These are phyloP conservation scores for Sporothrix luriei DNA, from an alignment of 2,329 filamentous ascomycete species.

Conservation along the genomic window DNA sequence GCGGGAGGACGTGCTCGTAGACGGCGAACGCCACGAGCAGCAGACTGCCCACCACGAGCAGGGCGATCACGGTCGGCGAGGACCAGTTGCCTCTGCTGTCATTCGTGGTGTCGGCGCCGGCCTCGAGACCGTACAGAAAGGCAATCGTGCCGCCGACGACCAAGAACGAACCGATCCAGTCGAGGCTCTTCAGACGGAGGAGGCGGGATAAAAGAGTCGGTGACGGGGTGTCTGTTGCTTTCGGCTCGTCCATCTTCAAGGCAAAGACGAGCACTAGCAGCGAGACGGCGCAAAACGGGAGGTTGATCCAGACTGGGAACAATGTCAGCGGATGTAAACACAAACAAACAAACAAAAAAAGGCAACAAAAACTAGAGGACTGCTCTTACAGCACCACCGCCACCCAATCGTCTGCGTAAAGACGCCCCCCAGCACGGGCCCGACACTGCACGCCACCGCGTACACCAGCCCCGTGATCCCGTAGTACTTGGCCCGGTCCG, in stretches of 20 bases:
- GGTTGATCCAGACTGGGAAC: neutral
- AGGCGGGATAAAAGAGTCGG: neutral
- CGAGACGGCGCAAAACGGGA: neutral
- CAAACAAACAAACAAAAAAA: no score
- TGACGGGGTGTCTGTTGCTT: neutral
- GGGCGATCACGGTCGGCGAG: neutral
- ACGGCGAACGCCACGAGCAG: neutral
- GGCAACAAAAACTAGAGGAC: neutral
- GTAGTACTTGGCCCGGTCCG: slow-evolving; percentile 13
- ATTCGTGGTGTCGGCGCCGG: neutral
- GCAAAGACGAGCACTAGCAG: neutral
- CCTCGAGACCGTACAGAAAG: neutral
- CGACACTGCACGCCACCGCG: slow-evolving; percentile 1
- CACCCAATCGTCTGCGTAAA: slow-evolving; percentile 12
- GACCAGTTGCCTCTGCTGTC: neutral
- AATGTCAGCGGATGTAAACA: no score
- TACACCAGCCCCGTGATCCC: neutral
- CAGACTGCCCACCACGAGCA: neutral
- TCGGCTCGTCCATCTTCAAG: neutral
- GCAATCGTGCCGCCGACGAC: neutral
- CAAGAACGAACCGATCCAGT: neutral
- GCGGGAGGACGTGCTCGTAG: slow-evolving; percentile 9
- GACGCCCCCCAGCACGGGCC: neutral
- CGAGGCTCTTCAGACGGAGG: neutral
- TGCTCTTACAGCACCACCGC: slow-evolving; percentile 8